Base-by-base conservation (phyloP, 768 basidiomycete species). In the Boletellus ananiceps region DNA sequence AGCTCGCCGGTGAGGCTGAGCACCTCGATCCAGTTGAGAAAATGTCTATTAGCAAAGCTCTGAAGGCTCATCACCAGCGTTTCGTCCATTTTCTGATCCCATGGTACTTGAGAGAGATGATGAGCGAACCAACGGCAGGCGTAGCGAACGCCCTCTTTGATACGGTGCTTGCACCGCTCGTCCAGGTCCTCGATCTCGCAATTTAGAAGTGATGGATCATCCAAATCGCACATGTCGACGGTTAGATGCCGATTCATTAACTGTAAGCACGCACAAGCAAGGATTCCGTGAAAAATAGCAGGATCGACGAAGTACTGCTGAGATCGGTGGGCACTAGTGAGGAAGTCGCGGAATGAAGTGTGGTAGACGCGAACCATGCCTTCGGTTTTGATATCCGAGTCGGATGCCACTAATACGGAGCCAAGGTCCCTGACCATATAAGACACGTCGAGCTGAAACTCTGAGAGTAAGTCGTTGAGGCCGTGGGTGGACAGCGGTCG, bases 311-410 rank as follows among this genome's bases (percentile, higher is more conserved):
- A 59, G 45, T 50, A 59, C 38, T 44, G 44, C 38, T 16, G 40
- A 35, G 58, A 59, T 50, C 58, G 58, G 18, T 37, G 34, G 1
- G 47, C 8, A 16, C 34, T 43, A 12, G 58, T 50, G 46, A 59
- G 54, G 46, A 59, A 59, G 31, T 59, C 58, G 14, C 58, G 54
- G 35, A 59, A 59, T 13, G 58, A 59, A 11, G 57, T 59, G 31
- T 59, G 58, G 38, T 59, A 59, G 25, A 59, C 38, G 25, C 55
- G 43, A 46, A 59, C 31, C n/a, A 48, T 33, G 32, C 54, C 53
- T 7, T 56, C 44, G 5, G 25, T 32, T 49, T 45, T 43, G 27
- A 4, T 29, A 16, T 42, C 43, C 3, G 41, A 50, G 37, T 50
- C 40, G 15, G 57, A 49, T 25, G 51, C 38, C 38, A 50, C 25